Percentiles rank a stretch among this genome's conserved stretches.
Conservation (phyloP, 2,329 filamentous ascomycete species). For the Neospermospora avenae region DNA sequence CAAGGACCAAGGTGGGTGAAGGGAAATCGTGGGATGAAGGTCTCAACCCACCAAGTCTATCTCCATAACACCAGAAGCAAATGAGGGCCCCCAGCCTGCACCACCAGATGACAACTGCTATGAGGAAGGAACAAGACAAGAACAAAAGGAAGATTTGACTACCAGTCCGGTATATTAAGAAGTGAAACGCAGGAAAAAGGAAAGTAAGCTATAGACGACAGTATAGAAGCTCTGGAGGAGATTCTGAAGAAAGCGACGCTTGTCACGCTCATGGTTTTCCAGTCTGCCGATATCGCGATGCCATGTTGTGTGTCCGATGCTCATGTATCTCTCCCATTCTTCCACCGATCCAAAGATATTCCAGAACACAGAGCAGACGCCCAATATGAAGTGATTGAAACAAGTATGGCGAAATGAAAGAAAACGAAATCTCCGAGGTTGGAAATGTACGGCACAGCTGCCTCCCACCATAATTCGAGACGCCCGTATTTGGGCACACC, state of each 20-base stretch:
- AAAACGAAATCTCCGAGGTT: not conserved
- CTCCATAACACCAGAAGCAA: too few relatives aligned
- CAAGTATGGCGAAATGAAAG: not conserved
- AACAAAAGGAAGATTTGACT: too few relatives aligned
- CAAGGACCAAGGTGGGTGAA: too few relatives aligned
- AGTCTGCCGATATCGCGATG: too few relatives aligned
- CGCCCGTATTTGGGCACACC: conserved; percentile 2
- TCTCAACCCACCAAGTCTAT: too few relatives aligned
- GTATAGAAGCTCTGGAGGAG: not conserved
- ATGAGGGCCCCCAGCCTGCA: too few relatives aligned
- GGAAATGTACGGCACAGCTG: not conserved
- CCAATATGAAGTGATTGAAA: too few relatives aligned
- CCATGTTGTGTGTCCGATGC: not conserved
- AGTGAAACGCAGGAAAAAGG: not conserved
- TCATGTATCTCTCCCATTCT: not conserved
- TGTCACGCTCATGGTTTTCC: not conserved
- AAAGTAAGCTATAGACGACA: not conserved
- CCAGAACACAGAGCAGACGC: too few relatives aligned
- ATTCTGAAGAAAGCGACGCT: not conserved
- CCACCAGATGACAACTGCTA: too few relatives aligned
- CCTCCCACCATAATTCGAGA: not conserved
- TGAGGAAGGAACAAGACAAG: too few relatives aligned
- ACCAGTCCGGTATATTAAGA: not conserved
- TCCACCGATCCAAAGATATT: too few relatives aligned
- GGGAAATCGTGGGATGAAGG: too few relatives aligned